These are phyloP conservation scores for Aphanocladium album DNA, from an alignment of 2,329 filamentous ascomycete species.

Conservation along the genomic window DNA sequence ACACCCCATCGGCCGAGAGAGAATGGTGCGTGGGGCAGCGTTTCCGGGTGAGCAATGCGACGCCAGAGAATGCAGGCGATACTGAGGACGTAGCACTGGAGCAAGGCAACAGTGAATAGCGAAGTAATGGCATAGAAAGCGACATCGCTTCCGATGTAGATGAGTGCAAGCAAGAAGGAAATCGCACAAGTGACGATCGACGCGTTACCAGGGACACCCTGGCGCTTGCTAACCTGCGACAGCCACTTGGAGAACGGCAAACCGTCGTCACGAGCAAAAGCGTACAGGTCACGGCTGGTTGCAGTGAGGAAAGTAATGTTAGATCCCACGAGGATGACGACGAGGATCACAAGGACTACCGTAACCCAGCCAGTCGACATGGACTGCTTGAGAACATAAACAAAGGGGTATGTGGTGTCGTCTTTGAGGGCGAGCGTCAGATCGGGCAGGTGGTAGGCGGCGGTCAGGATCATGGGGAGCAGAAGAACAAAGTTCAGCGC, in stretches of 20 bases:
- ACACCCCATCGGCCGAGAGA: slow-evolving; percentile 14
- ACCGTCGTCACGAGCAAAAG: slow-evolving; percentile 2
- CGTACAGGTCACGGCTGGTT: slow-evolving; percentile 4
- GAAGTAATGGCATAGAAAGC: slow-evolving; percentile 17
- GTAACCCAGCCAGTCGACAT: slow-evolving; percentile 2
- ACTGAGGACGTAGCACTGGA: slow-evolving; percentile 15
- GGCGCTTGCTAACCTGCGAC: not conserved
- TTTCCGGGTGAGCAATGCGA: slow-evolving; percentile 11
- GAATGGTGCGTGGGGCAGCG: slow-evolving; percentile 13
- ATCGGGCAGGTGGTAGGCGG: slow-evolving; percentile 8
- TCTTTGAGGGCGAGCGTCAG: not conserved
- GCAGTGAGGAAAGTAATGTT: slow-evolving; percentile 6
- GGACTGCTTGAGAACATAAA: slow-evolving; percentile 8
- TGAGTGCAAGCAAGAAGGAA: slow-evolving; percentile 4
- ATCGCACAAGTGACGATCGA: slow-evolving; percentile 8
- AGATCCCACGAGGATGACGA: not conserved
- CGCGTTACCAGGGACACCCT: slow-evolving; percentile 10
- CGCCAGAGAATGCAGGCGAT: slow-evolving; percentile 17
- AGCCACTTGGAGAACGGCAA: slow-evolving; percentile 10
- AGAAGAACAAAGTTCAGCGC: not conserved
- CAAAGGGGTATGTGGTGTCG: not conserved
- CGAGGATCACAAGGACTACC: not conserved
- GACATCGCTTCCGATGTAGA: slow-evolving; percentile 15
- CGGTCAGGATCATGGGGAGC: slow-evolving; percentile 7
- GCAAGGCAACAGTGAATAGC: slow-evolving; percentile 13